Evolutionary conservation across 768 basidiomycete genomes (phyloP).

Genomic region (Tubosaeta sp.): DNA sequence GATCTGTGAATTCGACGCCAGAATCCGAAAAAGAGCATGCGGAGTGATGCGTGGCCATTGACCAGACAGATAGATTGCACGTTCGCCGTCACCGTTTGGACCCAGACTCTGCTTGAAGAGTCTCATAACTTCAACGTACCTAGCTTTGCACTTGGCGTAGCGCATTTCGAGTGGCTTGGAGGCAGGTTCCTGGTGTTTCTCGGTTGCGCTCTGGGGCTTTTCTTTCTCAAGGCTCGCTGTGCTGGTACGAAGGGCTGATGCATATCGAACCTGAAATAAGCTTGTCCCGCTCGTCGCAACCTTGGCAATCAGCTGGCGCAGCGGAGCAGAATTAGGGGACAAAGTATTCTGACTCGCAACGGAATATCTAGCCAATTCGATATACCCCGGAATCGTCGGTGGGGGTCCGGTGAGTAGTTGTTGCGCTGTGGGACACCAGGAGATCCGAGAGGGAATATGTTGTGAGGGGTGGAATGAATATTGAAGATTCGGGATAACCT

Average conservation of each 20-base stretch:
- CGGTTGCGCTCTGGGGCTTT: too few relatives aligned
- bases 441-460: neutral
- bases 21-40: slow-evolving; percentile 24
- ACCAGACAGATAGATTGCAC: slow-evolving; percentile 12
- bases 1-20: slow-evolving; percentile 21
- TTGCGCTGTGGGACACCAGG: neutral
- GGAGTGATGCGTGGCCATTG: slow-evolving; percentile 35
- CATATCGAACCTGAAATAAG: slow-evolving; percentile 7
- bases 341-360: neutral
- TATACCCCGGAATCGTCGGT: neutral
- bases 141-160: neutral
- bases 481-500: neutral
- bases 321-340: neutral
- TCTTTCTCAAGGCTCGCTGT: slow-evolving; percentile 7
- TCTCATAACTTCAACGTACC: neutral
- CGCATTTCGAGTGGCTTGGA: neutral
- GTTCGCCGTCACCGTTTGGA: slow-evolving; percentile 10
- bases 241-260: slow-evolving; percentile 5
- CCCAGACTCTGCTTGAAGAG: slow-evolving; percentile 6
- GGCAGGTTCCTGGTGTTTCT: too few relatives aligned
- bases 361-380: neutral
- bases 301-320: neutral
- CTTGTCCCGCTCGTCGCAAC: neutral
- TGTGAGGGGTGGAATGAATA: slow-evolving; percentile 2
- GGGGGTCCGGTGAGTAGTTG: neutral